Conservation (phyloP, 2,329 filamentous ascomycete genomes). For the Neofusicoccum kwambonambiense region DNA sequence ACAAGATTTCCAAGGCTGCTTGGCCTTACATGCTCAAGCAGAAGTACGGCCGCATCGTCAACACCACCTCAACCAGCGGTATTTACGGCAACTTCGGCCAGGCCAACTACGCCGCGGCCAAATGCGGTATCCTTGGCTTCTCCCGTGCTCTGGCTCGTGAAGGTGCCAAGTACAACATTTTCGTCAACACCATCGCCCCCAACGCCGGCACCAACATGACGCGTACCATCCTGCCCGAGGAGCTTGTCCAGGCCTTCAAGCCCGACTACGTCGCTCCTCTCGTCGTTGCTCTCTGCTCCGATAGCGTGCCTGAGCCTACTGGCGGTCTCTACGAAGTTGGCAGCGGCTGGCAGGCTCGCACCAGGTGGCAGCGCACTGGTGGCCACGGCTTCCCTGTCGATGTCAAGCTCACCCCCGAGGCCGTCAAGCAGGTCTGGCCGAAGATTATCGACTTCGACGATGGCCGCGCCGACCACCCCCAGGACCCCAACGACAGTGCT, state of each 20-base stretch:
- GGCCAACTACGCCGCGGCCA: constrained; percentile 84
- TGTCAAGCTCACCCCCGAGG: constrained; percentile 74
- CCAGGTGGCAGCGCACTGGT: constrained; percentile 89
- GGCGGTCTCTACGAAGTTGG: constrained; percentile 92
- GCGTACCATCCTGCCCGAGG: constrained; percentile 87
- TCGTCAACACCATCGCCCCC: constrained; percentile 95
- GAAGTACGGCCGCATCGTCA: constrained; percentile 95
- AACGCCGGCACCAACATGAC: constrained; percentile 98
- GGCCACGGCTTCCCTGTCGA: constrained; percentile 91
- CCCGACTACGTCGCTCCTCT: constrained; percentile 96
- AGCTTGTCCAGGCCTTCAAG: constrained; percentile 98
- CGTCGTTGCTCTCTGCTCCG: constrained; percentile 80
- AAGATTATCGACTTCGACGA: constrained; percentile 85
- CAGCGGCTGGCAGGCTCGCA: constrained; percentile 87
- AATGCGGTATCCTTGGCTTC: constrained; percentile 83
- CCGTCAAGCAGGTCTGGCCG: constrained; percentile 62
- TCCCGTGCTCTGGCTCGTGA: constrained; percentile 90
- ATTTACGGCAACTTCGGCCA: constrained; percentile 99
- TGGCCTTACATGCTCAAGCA: constrained; percentile 98
- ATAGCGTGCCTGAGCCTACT: constrained; percentile 83
- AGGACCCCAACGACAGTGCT: constrained; percentile 72
- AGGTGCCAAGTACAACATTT: constrained; percentile 96
- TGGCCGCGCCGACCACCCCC: constrained; percentile 81
- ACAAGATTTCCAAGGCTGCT: constrained; percentile 94
- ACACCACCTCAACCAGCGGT: constrained; percentile 94